Base-by-base conservation (phyloP, 805 yeast species). In the Starmerella etchellsii region DNA sequence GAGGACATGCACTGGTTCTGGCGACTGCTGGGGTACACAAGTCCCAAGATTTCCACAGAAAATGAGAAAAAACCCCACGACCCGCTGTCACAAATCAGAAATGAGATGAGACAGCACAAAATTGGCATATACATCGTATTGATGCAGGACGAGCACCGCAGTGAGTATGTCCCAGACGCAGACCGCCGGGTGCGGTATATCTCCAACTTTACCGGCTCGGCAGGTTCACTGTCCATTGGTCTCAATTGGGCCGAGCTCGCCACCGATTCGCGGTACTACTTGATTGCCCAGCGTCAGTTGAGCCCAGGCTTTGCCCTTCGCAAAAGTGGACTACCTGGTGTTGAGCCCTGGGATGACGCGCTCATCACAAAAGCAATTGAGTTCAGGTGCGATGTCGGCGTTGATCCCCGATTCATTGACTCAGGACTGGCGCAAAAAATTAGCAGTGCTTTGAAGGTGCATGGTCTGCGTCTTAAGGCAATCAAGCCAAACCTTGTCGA, bases 241-340 rank as follows among this genome's bases (percentile, higher is more conserved):
- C 57, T 64, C 33, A 67, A 69, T 42, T 71, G 73, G 36, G 94
- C 95, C 14, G 81, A 80, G 0, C 62, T 91, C 39, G 76, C 94
- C 11, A 91, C 98, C 0, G 99, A 91, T 61, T 96, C 97, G 2
- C 70, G 99, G 50, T 91, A 91, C 63, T 88, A 84, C 57, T 65
- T 82, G 44, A 97, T 91, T 61, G 97, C 97, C 1, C 73, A 71
- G 21, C 74, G 77, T 44, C 87, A 91, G 61, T 63, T 91, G 41
- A 91, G 83, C 57, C 54, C 60, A 27, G 78, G 76, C 52, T 91
- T 97, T 97, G 59, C 63, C 1, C 61, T 91, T 32, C 67, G 88
- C 44, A 84, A 80, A 56, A 88, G 78, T 56, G 95, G 95, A 2
- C 64, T 67, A 25, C 69, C 71, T n/a, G 81, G 76, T 22, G 71